Evolutionary conservation across 768 basidiomycete species (phyloP).

Genomic region (Boletus bicolor): DNA sequence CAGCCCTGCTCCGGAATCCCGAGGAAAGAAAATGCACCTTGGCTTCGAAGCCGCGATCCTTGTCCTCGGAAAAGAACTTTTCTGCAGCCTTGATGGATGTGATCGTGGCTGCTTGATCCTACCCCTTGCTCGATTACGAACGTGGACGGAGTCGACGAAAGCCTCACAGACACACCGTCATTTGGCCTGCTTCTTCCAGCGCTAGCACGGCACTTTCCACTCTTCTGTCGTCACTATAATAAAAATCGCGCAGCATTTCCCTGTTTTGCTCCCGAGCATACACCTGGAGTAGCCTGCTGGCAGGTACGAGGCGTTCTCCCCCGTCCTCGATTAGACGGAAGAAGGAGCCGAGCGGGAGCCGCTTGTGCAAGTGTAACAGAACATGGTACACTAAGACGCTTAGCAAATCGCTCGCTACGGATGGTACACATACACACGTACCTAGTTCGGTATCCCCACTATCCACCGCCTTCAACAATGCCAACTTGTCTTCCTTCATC

Average conservation of each 20-base stretch:
- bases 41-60: slow-evolving; percentile 85
- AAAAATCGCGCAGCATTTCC: slow-evolving; percentile 92
- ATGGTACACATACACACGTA: slow-evolving; percentile 32
- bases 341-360: slow-evolving; percentile 83
- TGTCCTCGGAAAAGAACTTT: slow-evolving; percentile 94
- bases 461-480: slow-evolving; percentile 84
- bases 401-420: not conserved
- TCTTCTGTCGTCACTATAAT: slow-evolving; percentile 94
- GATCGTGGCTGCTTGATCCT: slow-evolving; percentile 76
- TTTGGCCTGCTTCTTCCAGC: slow-evolving; percentile 73
- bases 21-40: slow-evolving; percentile 52
- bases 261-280: slow-evolving; percentile 89
- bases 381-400: slow-evolving; percentile 79
- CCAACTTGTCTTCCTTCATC: slow-evolving; percentile 93
- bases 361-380: slow-evolving; percentile 79
- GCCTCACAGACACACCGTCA: slow-evolving; percentile 46
- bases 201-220: slow-evolving; percentile 90
- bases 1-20: too few relatives aligned
- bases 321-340: slow-evolving; percentile 94
- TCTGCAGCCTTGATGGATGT: slow-evolving; percentile 76
- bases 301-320: slow-evolving; percentile 68
- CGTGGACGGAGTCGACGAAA: not conserved
- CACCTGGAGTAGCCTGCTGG: slow-evolving; percentile 78
- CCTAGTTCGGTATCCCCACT: slow-evolving; percentile 95
- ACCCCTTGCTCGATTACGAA: slow-evolving; percentile 3